Base-by-base conservation (phyloP, 805 yeast species). In the Lachancea thermotolerans region DNA sequence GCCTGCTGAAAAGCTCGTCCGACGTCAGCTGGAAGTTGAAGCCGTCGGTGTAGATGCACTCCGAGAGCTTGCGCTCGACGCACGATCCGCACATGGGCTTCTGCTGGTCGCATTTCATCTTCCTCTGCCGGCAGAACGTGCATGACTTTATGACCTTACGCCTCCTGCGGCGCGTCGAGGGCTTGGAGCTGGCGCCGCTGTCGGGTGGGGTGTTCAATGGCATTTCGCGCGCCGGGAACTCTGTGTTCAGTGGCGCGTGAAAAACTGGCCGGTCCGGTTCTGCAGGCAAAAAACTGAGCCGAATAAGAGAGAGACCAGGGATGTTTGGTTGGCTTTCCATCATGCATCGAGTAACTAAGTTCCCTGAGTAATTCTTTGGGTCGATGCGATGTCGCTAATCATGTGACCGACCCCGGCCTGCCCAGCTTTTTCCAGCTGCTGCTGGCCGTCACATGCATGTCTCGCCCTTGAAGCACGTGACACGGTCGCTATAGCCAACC, bases 101-200 rank as follows among this genome's bases (percentile, higher is more conserved):
- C 32, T 62, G 60, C 50, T 77, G 78, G 54, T 79, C 83, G 61
- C 85, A 79, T 66, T 79, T 79, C 67, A 80, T 71, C 65, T 80
- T 81, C 54, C 84, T 72, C 49, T 74, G 72, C 41, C 85, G 70
- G 58, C 87, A 81, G 39, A 80, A 78, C 50, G 78, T 68, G 54
- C 84, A 79, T 2, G 66, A 56, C 32, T 54, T 52, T 28, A 61
- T 56, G 5, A 47, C 45, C 48, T 60, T 60, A 15, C 60, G 47
- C 39, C 66, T 30, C 18, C 42, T 39, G 11, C 36, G 30, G 33
- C 29, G 31, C 3, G 36, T 31, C 11, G 17, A 18, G 17, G 42
- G 42, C 16, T 14, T 31, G 36, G 21, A 36, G 15, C 36, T 59
- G 17, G 21, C 45, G 2, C 49, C 63, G 1, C 46, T 62, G 34